phyloP scores from a whole-genome alignment of 2,329 filamentous ascomycete species.

The Tolypocladium paradoxum region DNA sequence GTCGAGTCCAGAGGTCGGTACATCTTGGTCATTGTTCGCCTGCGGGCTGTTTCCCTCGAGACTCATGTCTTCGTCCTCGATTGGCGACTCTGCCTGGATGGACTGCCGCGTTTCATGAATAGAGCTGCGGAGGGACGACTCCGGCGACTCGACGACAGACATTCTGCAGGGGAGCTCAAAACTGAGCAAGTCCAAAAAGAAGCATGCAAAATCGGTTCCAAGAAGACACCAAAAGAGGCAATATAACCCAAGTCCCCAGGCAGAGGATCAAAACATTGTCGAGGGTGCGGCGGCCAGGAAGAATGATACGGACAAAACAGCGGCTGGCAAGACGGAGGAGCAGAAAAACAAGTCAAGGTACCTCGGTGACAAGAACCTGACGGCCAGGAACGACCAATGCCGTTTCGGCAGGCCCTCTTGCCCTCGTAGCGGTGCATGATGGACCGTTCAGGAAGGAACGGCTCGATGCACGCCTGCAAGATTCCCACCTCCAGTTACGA shows the following conservation, averaged over 20 bases:
- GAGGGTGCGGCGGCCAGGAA: constrained; percentile 15
- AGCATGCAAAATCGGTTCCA: constrained; percentile 25
- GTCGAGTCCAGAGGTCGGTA: constrained; percentile 16
- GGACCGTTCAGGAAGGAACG: background rate
- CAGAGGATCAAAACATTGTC: constrained; percentile 25
- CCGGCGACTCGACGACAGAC: constrained; percentile 20
- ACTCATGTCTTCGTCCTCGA: no score
- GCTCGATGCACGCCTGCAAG: background rate
- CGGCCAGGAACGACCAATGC: background rate
- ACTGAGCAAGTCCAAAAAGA: constrained; percentile 18
- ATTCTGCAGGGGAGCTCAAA: constrained; percentile 19
- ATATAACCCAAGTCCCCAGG: background rate
- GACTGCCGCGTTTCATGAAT: background rate
- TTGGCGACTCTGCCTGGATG: background rate
- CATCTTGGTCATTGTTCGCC: constrained; percentile 18
- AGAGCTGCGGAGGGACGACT: constrained; percentile 3
- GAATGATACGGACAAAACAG: constrained; percentile 5
- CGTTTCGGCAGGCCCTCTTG: background rate
- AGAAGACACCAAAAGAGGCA: constrained; percentile 27
- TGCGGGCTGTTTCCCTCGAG: constrained; percentile 7
- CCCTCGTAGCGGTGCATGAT: background rate
- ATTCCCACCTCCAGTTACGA: background rate
- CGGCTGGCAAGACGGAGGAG: background rate
- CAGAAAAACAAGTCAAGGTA: background rate
- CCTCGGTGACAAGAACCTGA: background rate